Evolutionary conservation across 495 filamentous ascomycete species (phyloP).

Genomic region (Penicillium taxi): DNA sequence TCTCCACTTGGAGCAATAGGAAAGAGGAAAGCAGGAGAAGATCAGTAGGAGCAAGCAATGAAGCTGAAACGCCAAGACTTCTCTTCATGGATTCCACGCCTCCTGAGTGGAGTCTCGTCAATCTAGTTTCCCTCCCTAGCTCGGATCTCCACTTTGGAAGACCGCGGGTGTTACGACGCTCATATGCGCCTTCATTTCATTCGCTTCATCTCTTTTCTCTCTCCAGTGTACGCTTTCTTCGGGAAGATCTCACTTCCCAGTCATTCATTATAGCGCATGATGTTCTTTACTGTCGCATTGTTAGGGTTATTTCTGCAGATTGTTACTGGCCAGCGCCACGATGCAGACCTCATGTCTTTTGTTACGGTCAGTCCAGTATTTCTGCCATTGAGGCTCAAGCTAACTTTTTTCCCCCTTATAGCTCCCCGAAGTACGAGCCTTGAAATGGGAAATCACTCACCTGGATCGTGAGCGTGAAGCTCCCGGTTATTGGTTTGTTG

Average conservation of each 20-base stretch:
- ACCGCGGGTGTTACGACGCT: constrained; percentile 11
- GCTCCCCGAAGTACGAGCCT: constrained; percentile 26
- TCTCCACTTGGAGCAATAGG: too few species aligned
- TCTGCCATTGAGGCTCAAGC: neutral
- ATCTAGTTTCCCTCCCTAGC: constrained; percentile 7
- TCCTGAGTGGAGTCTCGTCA: constrained; percentile 3
- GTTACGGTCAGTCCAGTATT: constrained; percentile 23
- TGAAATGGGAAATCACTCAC: constrained; percentile 24
- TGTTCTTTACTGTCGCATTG: constrained; percentile 22
- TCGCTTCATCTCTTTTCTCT: constrained; percentile 13
- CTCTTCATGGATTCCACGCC: too few species aligned
- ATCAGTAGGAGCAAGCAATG: too few species aligned
- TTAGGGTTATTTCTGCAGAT: constrained; percentile 22
- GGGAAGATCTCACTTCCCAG: constrained; percentile 24
- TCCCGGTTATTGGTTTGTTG: constrained; percentile 39
- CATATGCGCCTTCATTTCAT: constrained; percentile 1
- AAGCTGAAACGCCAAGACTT: too few species aligned
- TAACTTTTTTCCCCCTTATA: constrained; percentile 2
- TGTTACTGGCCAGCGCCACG: constrained; percentile 22
- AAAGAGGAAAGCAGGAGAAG: too few species aligned
- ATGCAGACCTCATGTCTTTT: constrained; percentile 35
- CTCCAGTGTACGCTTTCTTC: constrained; percentile 3
- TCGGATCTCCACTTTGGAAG: constrained; percentile 13
- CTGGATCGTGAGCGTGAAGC: constrained; percentile 18
- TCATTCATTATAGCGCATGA: constrained; percentile 23